A percentile compares a stretch with the other conserved stretches of the same genome.
Evolutionary conservation across 306 rosid species (phyloP).

Genomic region (Trichosanthes cucumerina): DNA sequence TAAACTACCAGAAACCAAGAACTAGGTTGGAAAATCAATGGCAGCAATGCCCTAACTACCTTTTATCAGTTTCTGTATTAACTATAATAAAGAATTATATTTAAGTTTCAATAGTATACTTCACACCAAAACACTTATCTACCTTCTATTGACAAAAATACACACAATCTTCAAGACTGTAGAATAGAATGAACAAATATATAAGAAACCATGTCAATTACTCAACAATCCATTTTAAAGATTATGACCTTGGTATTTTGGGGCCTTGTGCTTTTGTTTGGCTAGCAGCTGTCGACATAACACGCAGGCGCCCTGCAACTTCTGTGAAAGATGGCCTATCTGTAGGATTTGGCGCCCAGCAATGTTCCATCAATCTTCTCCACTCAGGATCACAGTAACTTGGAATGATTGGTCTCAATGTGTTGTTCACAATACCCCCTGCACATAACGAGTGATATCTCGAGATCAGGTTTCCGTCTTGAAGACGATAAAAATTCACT

Average conservation of each 20-base stretch:
- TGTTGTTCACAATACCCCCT: slow-evolving; percentile 95
- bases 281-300: slow-evolving; percentile 57
- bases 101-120: background rate
- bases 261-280: slow-evolving; percentile 69
- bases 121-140: slow-evolving; percentile 8
- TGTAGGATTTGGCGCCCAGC: slow-evolving; percentile 94
- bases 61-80: background rate
- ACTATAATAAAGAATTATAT: slow-evolving; percentile 9
- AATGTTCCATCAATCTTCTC: slow-evolving; percentile 84
- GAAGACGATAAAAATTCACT: background rate
- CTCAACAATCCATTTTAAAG: slow-evolving; percentile 18
- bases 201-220: background rate
- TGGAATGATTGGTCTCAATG: slow-evolving; percentile 82
- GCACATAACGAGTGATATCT: slow-evolving; percentile 3
- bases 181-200: slow-evolving; percentile 29
- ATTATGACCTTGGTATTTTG: slow-evolving; percentile 52
- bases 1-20: background rate
- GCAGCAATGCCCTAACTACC: background rate
- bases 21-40: background rate
- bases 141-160: slow-evolving; percentile 12
- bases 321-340: slow-evolving; percentile 89
- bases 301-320: slow-evolving; percentile 65
- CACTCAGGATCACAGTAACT: slow-evolving; percentile 73
- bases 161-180: slow-evolving; percentile 14
- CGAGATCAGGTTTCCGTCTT: background rate